Base-by-base conservation (phyloP, 2,329 filamentous ascomycete species). In the Ilyonectria robusta region DNA sequence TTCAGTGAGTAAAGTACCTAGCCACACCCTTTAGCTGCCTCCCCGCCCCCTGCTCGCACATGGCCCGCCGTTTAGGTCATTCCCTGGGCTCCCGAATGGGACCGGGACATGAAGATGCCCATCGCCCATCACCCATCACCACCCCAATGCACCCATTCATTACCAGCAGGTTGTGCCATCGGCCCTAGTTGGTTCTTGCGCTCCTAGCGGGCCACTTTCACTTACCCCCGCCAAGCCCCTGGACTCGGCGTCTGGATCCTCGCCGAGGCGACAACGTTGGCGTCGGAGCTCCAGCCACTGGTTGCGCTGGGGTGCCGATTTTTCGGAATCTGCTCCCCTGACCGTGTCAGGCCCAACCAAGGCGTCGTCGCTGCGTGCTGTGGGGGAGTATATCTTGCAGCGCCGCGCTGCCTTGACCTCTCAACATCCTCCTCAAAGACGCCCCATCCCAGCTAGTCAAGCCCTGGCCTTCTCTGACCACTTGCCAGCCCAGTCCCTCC, bases 341-440 rank as follows among this genome's bases (percentile, higher is more conserved):
- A 51, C 62, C 46, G 55, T 44, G 51, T 61, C 68, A 66, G 54
- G 51, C 61, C 72, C 59, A 66, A 73, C 72, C 63, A 74, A 73
- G 65, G 60, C 51, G 46, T 66, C 64, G 59, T 65, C 23, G 46
- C 59, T 48, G 42, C 46, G 53, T 54, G 61, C 46, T 60, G 47
- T 68, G 69, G 66, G 68, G 59, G 66, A 70, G 67, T 75, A 75
- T 73, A 75, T 75, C 72, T 75, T 75, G 71, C 69, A 72, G 69
- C 61, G 64, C 61, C 67, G 64, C 72, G 72, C 72, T 73, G 69
- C 61, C 54, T 75, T 71, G 58, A 67, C 65, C 62, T 71, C 59
- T 72, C 59, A 53, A 67, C 66, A 66, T 67, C 66, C 50, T 70
- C 73, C 58, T 72, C 64, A 62, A 59, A 62, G 66, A 67, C 69